phyloP scores from a whole-genome alignment of 1,284 basidiomycete species.

The Cutaneotrichosporon mucoides region DNA sequence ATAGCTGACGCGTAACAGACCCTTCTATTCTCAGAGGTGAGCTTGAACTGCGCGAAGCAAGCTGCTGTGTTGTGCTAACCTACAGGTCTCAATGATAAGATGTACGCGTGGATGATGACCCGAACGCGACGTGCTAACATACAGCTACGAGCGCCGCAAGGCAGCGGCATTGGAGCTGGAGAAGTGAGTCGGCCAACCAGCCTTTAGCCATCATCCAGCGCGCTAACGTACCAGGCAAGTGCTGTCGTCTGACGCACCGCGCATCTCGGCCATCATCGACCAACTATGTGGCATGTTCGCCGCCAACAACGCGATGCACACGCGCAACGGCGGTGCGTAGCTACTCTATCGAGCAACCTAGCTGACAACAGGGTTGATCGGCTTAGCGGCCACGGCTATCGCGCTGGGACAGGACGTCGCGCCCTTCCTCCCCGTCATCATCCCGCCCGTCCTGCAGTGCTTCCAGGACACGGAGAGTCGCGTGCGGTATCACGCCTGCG shows the following conservation, averaged over 20 bases:
- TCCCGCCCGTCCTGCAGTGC: slow-evolving; percentile 84
- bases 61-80: background rate
- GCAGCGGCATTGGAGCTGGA: slow-evolving; percentile 92
- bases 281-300: slow-evolving; percentile 91
- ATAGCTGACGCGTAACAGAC: slow-evolving; percentile 21
- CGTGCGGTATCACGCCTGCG: slow-evolving; percentile 77
- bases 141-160: slow-evolving; percentile 81
- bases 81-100: slow-evolving; percentile 50
- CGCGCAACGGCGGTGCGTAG: slow-evolving; percentile 74
- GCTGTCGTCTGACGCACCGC: slow-evolving; percentile 72
- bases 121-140: slow-evolving; percentile 39
- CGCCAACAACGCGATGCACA: slow-evolving; percentile 76
- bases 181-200: slow-evolving; percentile 58
- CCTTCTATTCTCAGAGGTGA: slow-evolving; percentile 40
- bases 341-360: background rate
- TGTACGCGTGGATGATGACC: slow-evolving; percentile 24
- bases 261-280: slow-evolving; percentile 84
- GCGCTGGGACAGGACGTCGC: slow-evolving; percentile 90
- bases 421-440: slow-evolving; percentile 88
- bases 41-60: slow-evolving; percentile 2
- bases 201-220: background rate
- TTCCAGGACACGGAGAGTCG: slow-evolving; percentile 93
- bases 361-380: slow-evolving; percentile 61
- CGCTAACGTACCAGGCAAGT: slow-evolving; percentile 59
- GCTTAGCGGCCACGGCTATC: slow-evolving; percentile 92